Percentiles rank a stretch among this genome's conserved stretches.
These are phyloP conservation scores for Eucalyptus cloeziana DNA, from an alignment of 345 rosid species.

Conservation along the genomic window DNA sequence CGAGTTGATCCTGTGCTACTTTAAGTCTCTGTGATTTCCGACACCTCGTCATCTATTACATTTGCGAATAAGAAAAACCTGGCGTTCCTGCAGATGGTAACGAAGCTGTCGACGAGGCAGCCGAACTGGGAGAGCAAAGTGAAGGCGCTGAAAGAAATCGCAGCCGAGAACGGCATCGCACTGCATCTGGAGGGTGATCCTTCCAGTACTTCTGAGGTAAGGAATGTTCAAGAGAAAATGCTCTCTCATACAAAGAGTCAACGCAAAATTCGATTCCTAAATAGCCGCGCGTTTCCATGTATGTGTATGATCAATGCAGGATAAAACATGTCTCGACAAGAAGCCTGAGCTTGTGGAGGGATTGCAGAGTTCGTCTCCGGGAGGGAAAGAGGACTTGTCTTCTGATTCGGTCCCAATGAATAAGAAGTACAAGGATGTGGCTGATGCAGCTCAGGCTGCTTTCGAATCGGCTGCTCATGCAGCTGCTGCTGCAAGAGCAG, in stretches of 20 bases:
- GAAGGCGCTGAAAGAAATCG: constrained; percentile 59
- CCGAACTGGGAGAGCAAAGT: constrained; percentile 42
- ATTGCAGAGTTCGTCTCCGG: background rate
- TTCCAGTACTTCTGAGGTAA: constrained; percentile 26
- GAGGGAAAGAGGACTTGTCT: background rate
- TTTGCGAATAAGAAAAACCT: background rate
- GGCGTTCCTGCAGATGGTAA: constrained; percentile 25
- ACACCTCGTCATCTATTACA: background rate
- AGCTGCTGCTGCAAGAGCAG: constrained; percentile 88
- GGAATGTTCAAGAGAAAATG: background rate
- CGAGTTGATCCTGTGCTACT: background rate
- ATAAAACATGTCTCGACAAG: background rate
- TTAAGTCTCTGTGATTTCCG: background rate
- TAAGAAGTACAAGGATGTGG: constrained; percentile 67
- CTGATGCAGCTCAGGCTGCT: constrained; percentile 97
- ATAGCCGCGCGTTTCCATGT: background rate
- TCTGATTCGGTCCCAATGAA: constrained; percentile 24
- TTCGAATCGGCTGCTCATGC: constrained; percentile 84
- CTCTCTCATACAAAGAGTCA: background rate
- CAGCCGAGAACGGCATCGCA: constrained; percentile 47
- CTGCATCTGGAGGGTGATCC: constrained; percentile 17
- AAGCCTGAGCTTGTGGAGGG: background rate
- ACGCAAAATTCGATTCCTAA: background rate
- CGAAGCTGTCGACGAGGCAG: constrained; percentile 45
- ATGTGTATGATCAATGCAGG: background rate